These are phyloP conservation scores for Penicillium janthinellum DNA, from an alignment of 2,329 filamentous ascomycete genomes.

Conservation along the genomic window DNA sequence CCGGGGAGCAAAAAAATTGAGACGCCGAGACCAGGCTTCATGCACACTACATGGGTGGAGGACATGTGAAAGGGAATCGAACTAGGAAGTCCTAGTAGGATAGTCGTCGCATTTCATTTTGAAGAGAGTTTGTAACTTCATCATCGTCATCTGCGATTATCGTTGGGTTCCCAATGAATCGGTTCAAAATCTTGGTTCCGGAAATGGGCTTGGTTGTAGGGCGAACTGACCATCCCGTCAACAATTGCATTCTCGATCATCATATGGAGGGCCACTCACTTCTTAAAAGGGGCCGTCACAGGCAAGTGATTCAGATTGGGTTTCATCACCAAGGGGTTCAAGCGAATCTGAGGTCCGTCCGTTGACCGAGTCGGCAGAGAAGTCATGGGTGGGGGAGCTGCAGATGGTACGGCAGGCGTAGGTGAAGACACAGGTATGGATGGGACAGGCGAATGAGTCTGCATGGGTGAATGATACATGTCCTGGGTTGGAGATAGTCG, in stretches of 20 bases:
- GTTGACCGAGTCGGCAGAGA: slow-evolving; percentile 37
- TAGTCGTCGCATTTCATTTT: not conserved
- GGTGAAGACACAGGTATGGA: slow-evolving; percentile 33
- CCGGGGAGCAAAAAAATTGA: not conserved
- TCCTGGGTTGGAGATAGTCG: slow-evolving; percentile 37
- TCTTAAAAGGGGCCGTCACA: slow-evolving; percentile 45
- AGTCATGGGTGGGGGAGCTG: slow-evolving; percentile 36
- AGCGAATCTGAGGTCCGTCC: slow-evolving; percentile 44
- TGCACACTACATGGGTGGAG: not conserved
- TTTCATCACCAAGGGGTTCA: slow-evolving; percentile 47
- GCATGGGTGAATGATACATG: slow-evolving; percentile 37
- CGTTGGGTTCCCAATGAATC: slow-evolving; percentile 48
- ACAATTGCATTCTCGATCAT: not conserved
- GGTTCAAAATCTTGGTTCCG: slow-evolving; percentile 50
- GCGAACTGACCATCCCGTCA: slow-evolving; percentile 32
- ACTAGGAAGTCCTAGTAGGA: not conserved
- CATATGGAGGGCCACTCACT: slow-evolving; percentile 32
- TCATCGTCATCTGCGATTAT: slow-evolving; percentile 32
- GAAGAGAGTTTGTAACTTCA: slow-evolving; percentile 11
- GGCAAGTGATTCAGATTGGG: slow-evolving; percentile 44
- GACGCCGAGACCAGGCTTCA: slow-evolving; percentile 12
- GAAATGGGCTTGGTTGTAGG: slow-evolving; percentile 51
- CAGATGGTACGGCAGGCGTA: slow-evolving; percentile 29
- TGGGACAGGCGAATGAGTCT: slow-evolving; percentile 25
- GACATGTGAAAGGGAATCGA: not conserved